Conservation (phyloP, 768 basidiomycete genomes). For the Aureoboletus auriporus region DNA sequence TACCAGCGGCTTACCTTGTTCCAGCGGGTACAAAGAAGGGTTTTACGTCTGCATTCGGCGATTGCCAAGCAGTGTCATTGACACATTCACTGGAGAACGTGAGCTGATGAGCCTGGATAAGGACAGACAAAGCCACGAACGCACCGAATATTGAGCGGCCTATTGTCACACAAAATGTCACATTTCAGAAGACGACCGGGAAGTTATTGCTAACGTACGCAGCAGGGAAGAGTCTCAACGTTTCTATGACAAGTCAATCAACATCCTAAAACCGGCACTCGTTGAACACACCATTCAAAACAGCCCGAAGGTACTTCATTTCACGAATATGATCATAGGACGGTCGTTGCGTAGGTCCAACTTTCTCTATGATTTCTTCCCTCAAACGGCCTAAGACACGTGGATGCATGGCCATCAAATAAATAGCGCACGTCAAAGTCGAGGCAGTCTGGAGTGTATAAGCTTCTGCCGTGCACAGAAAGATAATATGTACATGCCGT, state of each 20-base stretch:
- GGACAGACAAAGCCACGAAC: neutral
- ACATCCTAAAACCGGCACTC: neutral
- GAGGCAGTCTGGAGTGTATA: slow-evolving; percentile 36
- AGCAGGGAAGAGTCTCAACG: slow-evolving; percentile 30
- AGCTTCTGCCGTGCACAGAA: neutral
- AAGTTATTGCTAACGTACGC: slow-evolving; percentile 18
- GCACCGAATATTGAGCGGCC: slow-evolving; percentile 33
- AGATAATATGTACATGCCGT: slow-evolving; percentile 27
- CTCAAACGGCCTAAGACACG: slow-evolving; percentile 37
- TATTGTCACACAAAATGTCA: slow-evolving; percentile 2
- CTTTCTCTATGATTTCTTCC: slow-evolving; percentile 37
- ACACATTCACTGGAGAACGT: slow-evolving; percentile 15
- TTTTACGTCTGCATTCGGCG: slow-evolving; percentile 17
- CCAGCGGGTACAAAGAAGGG: slow-evolving; percentile 29
- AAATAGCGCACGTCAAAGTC: slow-evolving; percentile 41
- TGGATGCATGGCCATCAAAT: slow-evolving; percentile 45
- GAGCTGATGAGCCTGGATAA: neutral
- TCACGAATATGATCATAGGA: slow-evolving; percentile 39
- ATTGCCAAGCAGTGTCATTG: slow-evolving; percentile 22
- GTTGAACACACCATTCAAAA: slow-evolving; percentile 37
- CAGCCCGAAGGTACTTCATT: slow-evolving; percentile 42
- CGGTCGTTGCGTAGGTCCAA: slow-evolving; percentile 35
- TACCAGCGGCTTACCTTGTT: slow-evolving; percentile 13
- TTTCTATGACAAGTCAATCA: slow-evolving; percentile 19
- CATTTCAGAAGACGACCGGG: no score